Evolutionary conservation across 345 rosid species (phyloP).

Genomic region (Geranium rotundifolium): DNA sequence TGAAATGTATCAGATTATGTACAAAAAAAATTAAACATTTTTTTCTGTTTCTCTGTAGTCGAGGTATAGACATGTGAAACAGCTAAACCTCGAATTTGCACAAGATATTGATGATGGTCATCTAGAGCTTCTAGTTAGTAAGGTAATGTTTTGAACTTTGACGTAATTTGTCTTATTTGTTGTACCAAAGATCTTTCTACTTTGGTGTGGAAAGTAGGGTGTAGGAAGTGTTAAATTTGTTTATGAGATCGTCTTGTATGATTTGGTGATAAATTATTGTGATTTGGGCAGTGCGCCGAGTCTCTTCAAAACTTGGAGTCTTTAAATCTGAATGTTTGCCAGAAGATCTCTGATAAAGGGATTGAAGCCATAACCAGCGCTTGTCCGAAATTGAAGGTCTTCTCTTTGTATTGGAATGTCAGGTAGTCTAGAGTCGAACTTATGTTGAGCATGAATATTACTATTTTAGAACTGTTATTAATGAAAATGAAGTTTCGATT

Average conservation of each 20-base stretch:
- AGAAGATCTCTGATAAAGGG: slow-evolving; percentile 84
- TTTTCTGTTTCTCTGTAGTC: slow-evolving; percentile 33
- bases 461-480: too few relatives aligned
- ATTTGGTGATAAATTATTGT: slow-evolving; percentile 5
- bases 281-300: slow-evolving; percentile 32
- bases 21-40: not conserved
- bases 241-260: not conserved
- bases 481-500: not conserved
- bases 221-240: not conserved
- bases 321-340: slow-evolving; percentile 86
- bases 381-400: slow-evolving; percentile 55
- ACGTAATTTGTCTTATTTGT: not conserved
- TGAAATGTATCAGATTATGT: not conserved
- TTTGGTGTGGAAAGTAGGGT: not conserved
- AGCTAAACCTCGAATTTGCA: slow-evolving; percentile 73
- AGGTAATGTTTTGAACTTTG: slow-evolving; percentile 22
- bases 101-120: slow-evolving; percentile 68
- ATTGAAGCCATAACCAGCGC: slow-evolving; percentile 50
- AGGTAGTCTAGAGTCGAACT: slow-evolving; percentile 31
- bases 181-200: not conserved
- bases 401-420: slow-evolving; percentile 89
- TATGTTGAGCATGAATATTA: not conserved
- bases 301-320: slow-evolving; percentile 55
- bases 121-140: slow-evolving; percentile 41
- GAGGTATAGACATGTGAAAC: slow-evolving; percentile 57